Base-by-base conservation (phyloP, 768 basidiomycete genomes). In the Termitomyces sp. region DNA sequence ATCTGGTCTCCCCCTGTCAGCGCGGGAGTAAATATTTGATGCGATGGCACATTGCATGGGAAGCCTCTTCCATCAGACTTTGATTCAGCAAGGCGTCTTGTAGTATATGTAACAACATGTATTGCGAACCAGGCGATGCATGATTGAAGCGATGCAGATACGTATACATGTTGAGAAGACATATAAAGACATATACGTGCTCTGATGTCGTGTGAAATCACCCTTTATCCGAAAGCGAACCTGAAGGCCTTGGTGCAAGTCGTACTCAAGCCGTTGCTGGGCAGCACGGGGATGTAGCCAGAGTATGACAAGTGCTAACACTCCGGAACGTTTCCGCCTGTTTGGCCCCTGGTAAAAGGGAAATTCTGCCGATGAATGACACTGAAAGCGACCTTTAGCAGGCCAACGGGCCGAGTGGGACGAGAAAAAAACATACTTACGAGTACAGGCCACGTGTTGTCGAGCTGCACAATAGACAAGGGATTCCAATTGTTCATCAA, bases 401-500 rank as follows among this genome's bases (percentile, higher is more conserved):
- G n/a, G n/a, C n/a, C n/a, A n/a, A n/a, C 13, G 36, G 36, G 4
- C 36, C 12, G 36, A 1, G 5, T 37, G 6, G 12, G 37, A 18
- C 37, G 4, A 34, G 9, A 12, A 12, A 34, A 34, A 34, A 12
- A 12, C 39, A 41, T n/a, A 1, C 20, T 20, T 42, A 42, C 41
- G 41, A 42, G 42, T 31, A 29, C 31, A 51, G 20, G 24, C 53
- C 60, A 62, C 60, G 60, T 62, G 60, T 56, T n/a, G n/a, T n/a
- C n/a, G n/a, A n/a, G n/a, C n/a, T n/a, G n/a, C n/a, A n/a, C n/a
- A n/a, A n/a, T n/a, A n/a, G n/a, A n/a, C n/a, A n/a, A n/a, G 36
- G 36, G 24, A 48, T 58, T 47, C 28, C 44, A 61, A 62, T 62
- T 59, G 61, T 62, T 56, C 53, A 56, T 50, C 57, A 58, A 29